Base-by-base conservation (phyloP, 108 stramenopile genomes). In the Aurantiochytrium sp. region DNA sequence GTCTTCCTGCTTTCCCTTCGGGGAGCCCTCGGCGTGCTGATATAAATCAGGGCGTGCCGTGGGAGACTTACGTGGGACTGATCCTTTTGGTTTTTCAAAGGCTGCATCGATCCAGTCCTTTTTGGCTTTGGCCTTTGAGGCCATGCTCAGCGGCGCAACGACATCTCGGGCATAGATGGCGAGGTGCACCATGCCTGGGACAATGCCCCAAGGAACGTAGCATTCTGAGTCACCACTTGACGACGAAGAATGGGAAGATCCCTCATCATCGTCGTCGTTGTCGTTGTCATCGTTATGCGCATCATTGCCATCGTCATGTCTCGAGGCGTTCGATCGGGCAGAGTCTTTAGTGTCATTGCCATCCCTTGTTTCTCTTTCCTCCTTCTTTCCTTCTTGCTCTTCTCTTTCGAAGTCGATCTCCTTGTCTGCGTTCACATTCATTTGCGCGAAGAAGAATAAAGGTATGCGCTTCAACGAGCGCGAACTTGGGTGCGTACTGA, bases 101-200 rank as follows among this genome's bases (percentile, higher is more conserved):
- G 76, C 76, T 55, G 6, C n/a, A 16, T 83, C 76, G n/a, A 83
- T 83, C 49, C 76, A 53, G 25, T 83, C 51, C 51, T 53, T 83
- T 47, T 53, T 6, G 16, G 8, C 10, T 12, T 53, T 45, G 0
- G 19, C 12, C 23, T 45, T 12, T 23, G n/a, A 21, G 6, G 76
- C 76, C 45, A 83, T 47, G 51, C 76, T 53, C 76, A 83, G 76
- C 6, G 76, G 76, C 76, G 45, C 76, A 28, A 83, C 23, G 76
- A 83, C 51, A 1, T 83, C 76, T 25, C 51, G 76, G 1, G 76
- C 76, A 23, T 83, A 83, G 14, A 83, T 45, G 6, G 76, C 76
- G 43, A 53, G 45, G 51, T 83, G 76, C 49, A 83, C 76, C 6
- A 47, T 53, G 25, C 51, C 51, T 23, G 51, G 76, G 12, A 53